A percentile compares a stretch with the other conserved stretches of the same genome.
Evolutionary conservation across 2,329 filamentous ascomycete genomes (phyloP).

Genomic region (Bertia moriformis): DNA sequence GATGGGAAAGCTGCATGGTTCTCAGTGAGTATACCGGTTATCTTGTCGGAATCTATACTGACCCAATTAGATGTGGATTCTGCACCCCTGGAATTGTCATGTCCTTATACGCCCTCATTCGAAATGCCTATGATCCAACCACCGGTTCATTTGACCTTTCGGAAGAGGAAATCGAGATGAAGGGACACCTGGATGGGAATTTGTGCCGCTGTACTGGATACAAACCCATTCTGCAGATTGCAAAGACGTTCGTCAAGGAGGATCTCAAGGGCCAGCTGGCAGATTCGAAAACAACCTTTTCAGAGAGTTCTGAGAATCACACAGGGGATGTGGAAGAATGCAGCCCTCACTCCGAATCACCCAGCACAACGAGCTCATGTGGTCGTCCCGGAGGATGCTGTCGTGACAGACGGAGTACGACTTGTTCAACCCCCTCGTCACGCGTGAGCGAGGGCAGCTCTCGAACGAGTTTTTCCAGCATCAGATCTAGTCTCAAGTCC

Average conservation of each 20-base stretch:
- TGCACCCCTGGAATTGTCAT: constrained; percentile 97
- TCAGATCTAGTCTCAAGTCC: too few species aligned
- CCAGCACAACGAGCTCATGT: too few species aligned
- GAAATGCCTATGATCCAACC: constrained; percentile 66
- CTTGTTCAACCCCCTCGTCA: constrained; percentile 38
- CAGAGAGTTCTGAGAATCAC: constrained; percentile 38
- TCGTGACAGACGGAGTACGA: constrained; percentile 37
- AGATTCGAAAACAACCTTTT: constrained; percentile 22
- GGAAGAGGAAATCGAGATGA: constrained; percentile 55
- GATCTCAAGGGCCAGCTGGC: not conserved
- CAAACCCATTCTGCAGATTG: constrained; percentile 81
- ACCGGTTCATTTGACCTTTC: not conserved
- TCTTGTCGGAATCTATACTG: not conserved
- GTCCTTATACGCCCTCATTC: constrained; percentile 83
- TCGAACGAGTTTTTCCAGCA: too few species aligned
- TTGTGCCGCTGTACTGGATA: constrained; percentile 93
- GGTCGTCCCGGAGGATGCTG: constrained; percentile 32
- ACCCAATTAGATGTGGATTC: constrained; percentile 41
- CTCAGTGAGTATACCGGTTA: constrained; percentile 44
- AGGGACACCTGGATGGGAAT: constrained; percentile 95
- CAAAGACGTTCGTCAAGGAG: constrained; percentile 62
- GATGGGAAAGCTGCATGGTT: constrained; percentile 80
- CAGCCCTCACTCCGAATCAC: too few species aligned
- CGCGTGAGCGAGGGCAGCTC: constrained; percentile 24
- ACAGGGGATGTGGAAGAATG: constrained; percentile 22